phyloP scores from a whole-genome alignment of 2,329 filamentous ascomycete species.

The Coniochaeta sp. region DNA sequence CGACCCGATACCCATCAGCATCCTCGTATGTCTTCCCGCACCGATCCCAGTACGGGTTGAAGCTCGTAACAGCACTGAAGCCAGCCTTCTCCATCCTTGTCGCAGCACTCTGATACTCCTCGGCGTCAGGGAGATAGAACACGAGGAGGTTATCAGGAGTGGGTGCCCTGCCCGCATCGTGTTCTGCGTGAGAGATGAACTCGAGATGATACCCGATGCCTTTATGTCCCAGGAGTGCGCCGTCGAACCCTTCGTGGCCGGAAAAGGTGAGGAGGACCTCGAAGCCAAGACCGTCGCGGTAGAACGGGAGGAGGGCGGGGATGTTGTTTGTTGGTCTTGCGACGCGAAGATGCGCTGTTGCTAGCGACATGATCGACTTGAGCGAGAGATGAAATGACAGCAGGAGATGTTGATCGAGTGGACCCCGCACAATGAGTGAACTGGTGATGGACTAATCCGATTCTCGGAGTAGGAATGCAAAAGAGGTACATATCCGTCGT shows the following conservation, averaged over 20 bases:
- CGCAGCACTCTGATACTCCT: slow-evolving; percentile 20
- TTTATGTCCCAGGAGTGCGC: slow-evolving; percentile 31
- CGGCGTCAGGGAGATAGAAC: slow-evolving; percentile 29
- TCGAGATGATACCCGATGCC: slow-evolving; percentile 32
- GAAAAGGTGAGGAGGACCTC: slow-evolving; percentile 23
- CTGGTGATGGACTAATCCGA: not conserved
- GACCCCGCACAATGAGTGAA: not conserved
- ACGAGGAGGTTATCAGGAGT: slow-evolving; percentile 35
- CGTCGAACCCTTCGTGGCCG: slow-evolving; percentile 30
- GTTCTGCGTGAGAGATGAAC: slow-evolving; percentile 26
- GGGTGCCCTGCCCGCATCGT: slow-evolving; percentile 26
- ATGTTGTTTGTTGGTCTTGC: slow-evolving; percentile 32
- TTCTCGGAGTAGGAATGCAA: not conserved
- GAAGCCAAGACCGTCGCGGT: slow-evolving; percentile 31
- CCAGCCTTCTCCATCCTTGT: slow-evolving; percentile 25
- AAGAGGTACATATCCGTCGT: not conserved
- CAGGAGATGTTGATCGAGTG: not conserved
- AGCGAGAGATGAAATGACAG: not conserved
- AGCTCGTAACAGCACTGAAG: slow-evolving; percentile 25
- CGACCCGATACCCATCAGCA: slow-evolving; percentile 35
- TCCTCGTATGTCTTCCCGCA: slow-evolving; percentile 36
- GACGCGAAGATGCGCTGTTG: slow-evolving; percentile 27
- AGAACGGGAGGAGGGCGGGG: slow-evolving; percentile 29
- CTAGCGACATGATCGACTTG: not conserved
- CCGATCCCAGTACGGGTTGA: slow-evolving; percentile 36